Conservation (phyloP, 257 asterid genomes). For the Craterostigma plantagineum region DNA sequence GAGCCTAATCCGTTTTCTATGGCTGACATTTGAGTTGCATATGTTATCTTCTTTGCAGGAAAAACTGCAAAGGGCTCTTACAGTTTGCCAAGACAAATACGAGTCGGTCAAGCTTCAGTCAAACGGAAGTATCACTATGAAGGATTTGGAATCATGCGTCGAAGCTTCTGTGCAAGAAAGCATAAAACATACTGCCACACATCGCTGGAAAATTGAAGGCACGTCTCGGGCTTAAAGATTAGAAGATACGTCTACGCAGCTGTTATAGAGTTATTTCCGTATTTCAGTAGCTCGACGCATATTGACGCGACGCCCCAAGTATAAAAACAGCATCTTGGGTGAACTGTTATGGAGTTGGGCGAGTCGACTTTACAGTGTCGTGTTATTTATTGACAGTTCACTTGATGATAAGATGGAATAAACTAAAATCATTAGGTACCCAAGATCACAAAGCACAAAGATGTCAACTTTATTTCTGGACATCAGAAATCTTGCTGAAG, state of each 20-base stretch:
- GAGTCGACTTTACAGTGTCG: too few species aligned
- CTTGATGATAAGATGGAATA: too few species aligned
- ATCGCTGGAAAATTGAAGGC: slow-evolving; percentile 49
- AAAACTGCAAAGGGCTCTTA: slow-evolving; percentile 43
- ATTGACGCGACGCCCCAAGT: background rate
- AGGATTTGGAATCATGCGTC: slow-evolving; percentile 59
- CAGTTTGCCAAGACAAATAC: slow-evolving; percentile 80
- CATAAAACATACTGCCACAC: slow-evolving; percentile 46
- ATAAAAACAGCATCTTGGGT: background rate
- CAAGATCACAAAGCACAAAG: too few species aligned
- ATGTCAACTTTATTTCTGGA: too few species aligned
- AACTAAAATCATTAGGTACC: too few species aligned
- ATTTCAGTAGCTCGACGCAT: too few species aligned
- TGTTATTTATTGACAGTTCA: too few species aligned
- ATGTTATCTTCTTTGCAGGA: slow-evolving; percentile 30
- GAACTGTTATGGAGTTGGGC: too few species aligned
- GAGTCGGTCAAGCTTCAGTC: slow-evolving; percentile 52
- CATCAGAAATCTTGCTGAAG: background rate
- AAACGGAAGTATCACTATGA: slow-evolving; percentile 19
- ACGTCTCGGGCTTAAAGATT: slow-evolving; percentile 23
- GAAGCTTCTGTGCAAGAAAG: slow-evolving; percentile 47
- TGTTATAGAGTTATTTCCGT: background rate
- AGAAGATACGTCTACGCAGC: slow-evolving; percentile 1
- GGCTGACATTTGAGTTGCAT: background rate
- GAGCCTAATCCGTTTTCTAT: background rate